Conservation (phyloP, 192 early-diverging fungal genomes). For the Umbelopsis vinacea region DNA sequence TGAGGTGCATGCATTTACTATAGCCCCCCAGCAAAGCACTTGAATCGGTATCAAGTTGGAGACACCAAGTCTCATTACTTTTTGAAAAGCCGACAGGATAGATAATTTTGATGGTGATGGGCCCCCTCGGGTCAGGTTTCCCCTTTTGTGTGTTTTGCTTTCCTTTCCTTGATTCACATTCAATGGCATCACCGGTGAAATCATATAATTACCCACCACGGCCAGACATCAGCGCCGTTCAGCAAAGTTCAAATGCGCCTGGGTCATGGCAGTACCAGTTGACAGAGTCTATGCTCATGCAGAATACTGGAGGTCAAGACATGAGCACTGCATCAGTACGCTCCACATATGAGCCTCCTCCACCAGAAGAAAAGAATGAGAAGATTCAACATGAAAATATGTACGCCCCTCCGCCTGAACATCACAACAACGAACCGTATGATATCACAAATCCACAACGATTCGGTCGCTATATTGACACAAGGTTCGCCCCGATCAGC, state of each 20-base stretch:
- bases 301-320: not conserved
- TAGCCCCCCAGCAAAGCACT: too few relatives aligned
- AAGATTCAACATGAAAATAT: not conserved
- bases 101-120: not conserved
- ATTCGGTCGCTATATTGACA: conserved; percentile 1
- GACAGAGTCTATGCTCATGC: conserved; percentile 20
- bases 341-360: not conserved
- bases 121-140: conserved; percentile 6
- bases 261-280: conserved; percentile 14
- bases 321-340: not conserved
- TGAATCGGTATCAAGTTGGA: too few relatives aligned
- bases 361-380: not conserved
- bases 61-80: not conserved
- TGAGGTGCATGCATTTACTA: too few relatives aligned
- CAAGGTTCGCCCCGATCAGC: not conserved
- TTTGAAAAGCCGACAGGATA: not conserved
- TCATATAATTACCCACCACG: not conserved
- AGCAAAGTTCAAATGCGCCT: not conserved
- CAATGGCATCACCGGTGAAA: conserved; percentile 12
- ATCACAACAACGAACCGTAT: not conserved
- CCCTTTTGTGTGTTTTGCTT: conserved; percentile 19
- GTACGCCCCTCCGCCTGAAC: not conserved
- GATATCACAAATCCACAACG: conserved; percentile 9
- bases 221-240: not conserved
- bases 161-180: not conserved